Percentiles rank a stretch among this genome's conserved stretches.
phyloP scores from a whole-genome alignment of 345 rosid species.

The Dimocarpus longan region DNA sequence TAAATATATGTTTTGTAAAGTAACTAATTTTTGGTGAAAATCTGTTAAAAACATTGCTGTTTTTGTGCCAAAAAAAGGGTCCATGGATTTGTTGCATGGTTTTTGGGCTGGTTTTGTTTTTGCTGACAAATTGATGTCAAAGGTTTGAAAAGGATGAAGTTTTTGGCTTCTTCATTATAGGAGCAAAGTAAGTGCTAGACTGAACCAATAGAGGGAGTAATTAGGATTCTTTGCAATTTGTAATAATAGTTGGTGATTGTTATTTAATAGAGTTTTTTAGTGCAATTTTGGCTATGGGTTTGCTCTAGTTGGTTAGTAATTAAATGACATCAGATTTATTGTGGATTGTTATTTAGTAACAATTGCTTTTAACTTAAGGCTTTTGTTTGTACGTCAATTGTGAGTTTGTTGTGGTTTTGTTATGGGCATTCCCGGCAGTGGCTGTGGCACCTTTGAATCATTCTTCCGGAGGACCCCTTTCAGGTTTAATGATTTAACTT shows the following conservation, averaged over 20 bases:
- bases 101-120: slow-evolving; percentile 2
- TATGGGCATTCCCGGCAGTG: slow-evolving; percentile 53
- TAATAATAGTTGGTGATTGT: not conserved
- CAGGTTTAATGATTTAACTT: slow-evolving; percentile 45
- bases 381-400: slow-evolving; percentile 14
- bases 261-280: not conserved
- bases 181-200: slow-evolving; percentile 13
- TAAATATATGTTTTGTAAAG: not conserved
- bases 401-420: slow-evolving; percentile 10
- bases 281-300: slow-evolving; percentile 22
- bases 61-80: slow-evolving; percentile 11
- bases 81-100: not conserved
- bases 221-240: slow-evolving; percentile 6
- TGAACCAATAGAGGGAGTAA: slow-evolving; percentile 20
- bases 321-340: slow-evolving; percentile 12
- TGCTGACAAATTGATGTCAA: slow-evolving; percentile 19
- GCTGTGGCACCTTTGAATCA: slow-evolving; percentile 21
- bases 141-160: slow-evolving; percentile 8
- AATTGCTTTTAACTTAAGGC: not conserved
- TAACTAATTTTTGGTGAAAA: not conserved
- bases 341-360: not conserved
- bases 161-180: slow-evolving; percentile 20
- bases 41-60: not conserved
- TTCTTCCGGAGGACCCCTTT: slow-evolving; percentile 38
- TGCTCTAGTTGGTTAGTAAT: slow-evolving; percentile 28